Base-by-base conservation (phyloP, 2,329 filamentous ascomycete species). In the Ophiostoma sp. region DNA sequence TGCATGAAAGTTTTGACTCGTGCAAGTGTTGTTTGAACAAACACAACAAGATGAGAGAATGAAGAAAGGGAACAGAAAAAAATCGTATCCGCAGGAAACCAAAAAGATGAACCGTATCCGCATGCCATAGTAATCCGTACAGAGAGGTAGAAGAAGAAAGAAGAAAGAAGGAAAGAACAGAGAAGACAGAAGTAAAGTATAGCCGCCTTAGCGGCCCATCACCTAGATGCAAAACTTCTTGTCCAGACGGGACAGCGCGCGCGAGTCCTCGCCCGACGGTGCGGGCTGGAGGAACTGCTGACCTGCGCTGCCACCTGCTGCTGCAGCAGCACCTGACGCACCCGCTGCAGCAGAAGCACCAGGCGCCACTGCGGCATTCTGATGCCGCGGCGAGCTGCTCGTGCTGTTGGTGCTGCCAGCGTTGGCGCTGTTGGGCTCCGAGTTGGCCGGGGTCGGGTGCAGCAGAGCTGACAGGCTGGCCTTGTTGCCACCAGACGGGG, bases 381-480 rank as follows among this genome's bases (percentile, higher is more conserved):
- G 79, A 76, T 80, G 80, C 75, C 85, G 83, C 11, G 86, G 85
- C 69, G 88, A 90, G 76, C 85, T 88, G 75, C 79, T 79, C 8
- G 82, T 83, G 77, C 85, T 85, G 76, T 80, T 80, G 66, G 76
- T 83, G 78, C 78, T 83, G 61, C 76, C 83, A 36, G 73, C 55
- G 75, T 80, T 80, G 64, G 77, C 83, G 77, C 78, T 83, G 61
- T 76, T 82, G 66, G 82, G 80, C 74, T 85, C 85, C 11, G 82
- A 83, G 76, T 82, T 85, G 74, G 79, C 83, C 45, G 83, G 83
- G 1, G 84, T 84, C 2, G 87, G 84, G 77, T 89, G 87, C n/a
- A 88, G 80, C 19, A 83, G 79, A 2, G 83, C 83, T 12, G 85
- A 85, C 15, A 87, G 77, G 78, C 83, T 86, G 2, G 85, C 82